Percentiles rank a stretch among this genome's conserved stretches.
These are phyloP conservation scores for Uronychia binucleata DNA, from an alignment of 73 alveolate genomes.

Conservation along the genomic window DNA sequence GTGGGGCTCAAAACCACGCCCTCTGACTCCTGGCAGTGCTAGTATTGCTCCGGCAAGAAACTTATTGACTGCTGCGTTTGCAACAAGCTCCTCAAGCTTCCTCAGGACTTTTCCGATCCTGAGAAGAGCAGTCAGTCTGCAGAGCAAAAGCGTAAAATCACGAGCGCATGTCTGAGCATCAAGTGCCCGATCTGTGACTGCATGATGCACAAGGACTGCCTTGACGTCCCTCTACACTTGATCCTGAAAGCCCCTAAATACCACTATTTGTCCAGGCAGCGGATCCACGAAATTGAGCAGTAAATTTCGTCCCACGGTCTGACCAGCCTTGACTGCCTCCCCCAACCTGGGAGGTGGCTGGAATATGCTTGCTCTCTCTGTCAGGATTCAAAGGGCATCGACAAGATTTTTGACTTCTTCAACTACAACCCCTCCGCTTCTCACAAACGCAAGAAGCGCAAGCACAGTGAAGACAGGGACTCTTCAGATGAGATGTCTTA, in stretches of 20 bases:
- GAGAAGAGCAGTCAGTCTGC: background rate
- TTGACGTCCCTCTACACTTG: constrained; percentile 38
- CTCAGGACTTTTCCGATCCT: background rate
- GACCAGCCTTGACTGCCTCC: background rate
- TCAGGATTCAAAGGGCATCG: constrained; percentile 29
- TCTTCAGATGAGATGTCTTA: background rate
- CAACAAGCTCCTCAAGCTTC: background rate
- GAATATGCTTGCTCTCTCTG: constrained; percentile 14
- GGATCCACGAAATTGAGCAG: background rate
- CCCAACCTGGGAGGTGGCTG: background rate
- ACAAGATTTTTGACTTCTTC: constrained; percentile 11
- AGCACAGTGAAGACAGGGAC: background rate
- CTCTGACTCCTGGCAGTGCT: constrained; percentile 57
- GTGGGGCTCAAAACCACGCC: constrained; percentile 57
- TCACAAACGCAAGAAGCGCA: background rate
- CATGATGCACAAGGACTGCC: constrained; percentile 47
- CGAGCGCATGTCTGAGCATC: background rate
- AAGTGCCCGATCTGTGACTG: constrained; percentile 10
- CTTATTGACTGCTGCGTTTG: background rate
- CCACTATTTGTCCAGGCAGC: background rate
- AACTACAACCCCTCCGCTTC: no score
- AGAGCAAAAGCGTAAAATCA: background rate
- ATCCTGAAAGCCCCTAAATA: constrained; percentile 37
- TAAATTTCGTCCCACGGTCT: background rate
- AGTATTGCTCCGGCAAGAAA: constrained; percentile 18